Conservation (phyloP, 441 rosid species). For the Rhodomyrtus psidioides region DNA sequence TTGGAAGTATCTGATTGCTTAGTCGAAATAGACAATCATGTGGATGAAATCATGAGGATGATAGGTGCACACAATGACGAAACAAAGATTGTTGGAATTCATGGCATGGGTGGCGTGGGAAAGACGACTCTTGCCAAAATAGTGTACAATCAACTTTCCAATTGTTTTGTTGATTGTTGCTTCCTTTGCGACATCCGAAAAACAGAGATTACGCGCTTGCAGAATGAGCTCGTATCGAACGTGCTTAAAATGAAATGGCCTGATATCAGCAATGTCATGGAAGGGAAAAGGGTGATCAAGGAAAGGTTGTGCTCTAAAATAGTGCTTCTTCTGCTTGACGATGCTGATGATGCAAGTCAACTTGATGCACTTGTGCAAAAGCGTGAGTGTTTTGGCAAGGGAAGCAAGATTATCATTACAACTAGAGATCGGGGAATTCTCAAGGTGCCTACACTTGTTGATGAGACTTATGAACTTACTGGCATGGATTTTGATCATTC, state of each 20-base stretch:
- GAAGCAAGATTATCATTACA: neutral
- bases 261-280: too few species aligned
- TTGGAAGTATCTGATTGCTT: neutral
- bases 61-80: fast-evolving
- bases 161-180: too few species aligned
- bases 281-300: too few species aligned
- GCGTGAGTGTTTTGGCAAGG: neutral
- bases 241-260: too few species aligned
- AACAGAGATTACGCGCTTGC: too few species aligned
- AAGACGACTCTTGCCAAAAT: too few species aligned
- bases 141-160: too few species aligned
- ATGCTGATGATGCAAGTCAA: neutral
- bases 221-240: too few species aligned
- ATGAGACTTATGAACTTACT: neutral
- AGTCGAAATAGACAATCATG: neutral
- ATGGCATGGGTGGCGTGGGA: too few species aligned
- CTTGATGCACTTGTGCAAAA: neutral
- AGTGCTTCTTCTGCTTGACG: neutral
- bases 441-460: neutral
- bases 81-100: too few species aligned
- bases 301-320: neutral
- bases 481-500: neutral
- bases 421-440: neutral
- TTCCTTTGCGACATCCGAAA: too few species aligned
- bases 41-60: neutral